Evolutionary conservation across 169 alveolate species (phyloP).

Genomic region (Theileria annulata): DNA sequence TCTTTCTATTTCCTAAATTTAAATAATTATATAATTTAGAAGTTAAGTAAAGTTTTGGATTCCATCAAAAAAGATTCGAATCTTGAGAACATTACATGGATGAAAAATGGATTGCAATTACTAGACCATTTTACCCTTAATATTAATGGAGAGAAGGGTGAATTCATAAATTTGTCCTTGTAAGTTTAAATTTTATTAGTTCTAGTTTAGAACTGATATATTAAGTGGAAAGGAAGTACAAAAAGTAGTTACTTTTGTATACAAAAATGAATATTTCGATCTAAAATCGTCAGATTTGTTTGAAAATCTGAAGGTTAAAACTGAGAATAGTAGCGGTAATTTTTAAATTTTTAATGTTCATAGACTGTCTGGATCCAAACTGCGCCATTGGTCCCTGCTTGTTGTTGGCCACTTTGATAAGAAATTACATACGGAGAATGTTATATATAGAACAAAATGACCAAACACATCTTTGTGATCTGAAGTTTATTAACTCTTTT

Average conservation of each 20-base stretch:
- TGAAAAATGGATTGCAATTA: background rate
- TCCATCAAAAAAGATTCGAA: constrained; percentile 1
- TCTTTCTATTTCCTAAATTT: too few species aligned
- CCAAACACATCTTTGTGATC: background rate
- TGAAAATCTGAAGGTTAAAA: background rate
- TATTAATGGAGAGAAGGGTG: background rate
- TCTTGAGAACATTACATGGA: background rate
- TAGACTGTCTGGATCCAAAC: background rate
- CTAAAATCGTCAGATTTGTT: background rate
- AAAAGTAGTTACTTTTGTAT: background rate
- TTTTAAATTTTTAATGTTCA: background rate
- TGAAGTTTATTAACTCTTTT: background rate
- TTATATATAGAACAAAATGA: background rate
- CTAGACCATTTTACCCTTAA: background rate
- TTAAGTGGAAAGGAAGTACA: background rate
- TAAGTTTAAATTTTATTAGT: background rate
- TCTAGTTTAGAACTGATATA: background rate
- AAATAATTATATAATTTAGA: background rate
- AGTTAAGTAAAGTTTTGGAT: background rate
- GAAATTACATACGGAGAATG: background rate
- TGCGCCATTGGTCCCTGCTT: constrained; percentile 1
- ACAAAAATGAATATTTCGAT: background rate
- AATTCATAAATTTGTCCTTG: background rate
- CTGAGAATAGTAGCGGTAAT: background rate
- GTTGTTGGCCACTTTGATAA: background rate